A percentile compares a stretch with the other conserved stretches of the same genome.
phyloP scores from a whole-genome alignment of 177 flowering plant genomes.

The Vitis hybrid region DNA sequence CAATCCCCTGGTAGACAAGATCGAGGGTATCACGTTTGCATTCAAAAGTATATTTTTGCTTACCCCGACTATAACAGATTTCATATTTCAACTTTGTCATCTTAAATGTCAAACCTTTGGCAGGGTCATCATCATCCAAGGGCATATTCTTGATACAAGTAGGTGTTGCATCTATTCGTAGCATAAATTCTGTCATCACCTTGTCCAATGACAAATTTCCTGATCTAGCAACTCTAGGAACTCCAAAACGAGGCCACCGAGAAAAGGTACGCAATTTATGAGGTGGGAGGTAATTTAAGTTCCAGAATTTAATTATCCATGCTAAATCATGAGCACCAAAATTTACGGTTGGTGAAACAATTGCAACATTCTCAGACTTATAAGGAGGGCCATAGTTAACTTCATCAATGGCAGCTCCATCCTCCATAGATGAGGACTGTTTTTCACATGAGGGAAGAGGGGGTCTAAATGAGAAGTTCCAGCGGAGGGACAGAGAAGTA shows the following conservation, averaged over 20 bases:
- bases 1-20: conserved; percentile 93
- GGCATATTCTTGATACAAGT: conserved; percentile 69
- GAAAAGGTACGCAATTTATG: conserved; percentile 89
- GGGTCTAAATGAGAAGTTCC: conserved; percentile 81
- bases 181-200: conserved; percentile 96
- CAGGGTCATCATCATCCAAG: conserved; percentile 90
- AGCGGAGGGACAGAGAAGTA: conserved; percentile 82
- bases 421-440: conserved; percentile 36
- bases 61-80: conserved; percentile 77
- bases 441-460: conserved; percentile 37
- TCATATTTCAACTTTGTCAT: conserved; percentile 83
- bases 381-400: conserved; percentile 32
- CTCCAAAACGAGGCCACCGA: conserved; percentile 95
- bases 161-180: conserved; percentile 83
- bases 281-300: conserved; percentile 79
- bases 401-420: conserved; percentile 26
- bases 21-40: conserved; percentile 88
- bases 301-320: conserved; percentile 86
- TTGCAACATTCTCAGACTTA: conserved; percentile 29
- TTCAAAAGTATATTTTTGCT: conserved; percentile 87
- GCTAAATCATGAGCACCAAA: conserved; percentile 95
- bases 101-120: conserved; percentile 79
- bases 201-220: conserved; percentile 92
- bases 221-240: conserved; percentile 81
- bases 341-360: conserved; percentile 55